These are phyloP conservation scores for Heimioporus sp. DNA, from an alignment of 768 basidiomycete genomes.

Conservation along the genomic window DNA sequence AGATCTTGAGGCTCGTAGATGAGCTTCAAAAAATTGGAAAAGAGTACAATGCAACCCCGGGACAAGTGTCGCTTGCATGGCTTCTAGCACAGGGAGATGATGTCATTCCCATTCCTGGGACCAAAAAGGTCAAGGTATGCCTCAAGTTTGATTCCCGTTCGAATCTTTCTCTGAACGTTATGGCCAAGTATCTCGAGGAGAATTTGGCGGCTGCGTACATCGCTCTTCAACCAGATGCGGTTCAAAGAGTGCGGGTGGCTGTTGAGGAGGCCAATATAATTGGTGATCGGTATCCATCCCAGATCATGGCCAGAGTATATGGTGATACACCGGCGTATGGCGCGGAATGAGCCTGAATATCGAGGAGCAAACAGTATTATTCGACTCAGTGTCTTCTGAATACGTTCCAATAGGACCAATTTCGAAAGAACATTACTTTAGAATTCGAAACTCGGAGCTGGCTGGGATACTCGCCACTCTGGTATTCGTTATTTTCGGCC, in stretches of 20 bases:
- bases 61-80: slow-evolving; percentile 42
- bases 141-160: neutral
- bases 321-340: slow-evolving; percentile 14
- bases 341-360: no score
- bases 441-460: no score
- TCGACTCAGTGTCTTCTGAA: no score
- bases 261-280: slow-evolving; percentile 31
- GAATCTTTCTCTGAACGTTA: neutral
- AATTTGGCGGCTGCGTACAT: slow-evolving; percentile 39
- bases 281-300: slow-evolving; percentile 26
- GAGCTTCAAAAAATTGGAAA: slow-evolving; percentile 32
- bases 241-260: slow-evolving; percentile 35
- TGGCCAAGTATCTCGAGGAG: slow-evolving; percentile 41
- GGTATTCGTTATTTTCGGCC: no score
- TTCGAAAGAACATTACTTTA: no score
- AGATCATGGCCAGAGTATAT: slow-evolving; percentile 2
- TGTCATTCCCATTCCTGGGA: slow-evolving; percentile 42
- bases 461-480: no score
- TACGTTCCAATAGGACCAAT: no score
- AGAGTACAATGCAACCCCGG: slow-evolving; percentile 34
- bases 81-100: slow-evolving; percentile 37
- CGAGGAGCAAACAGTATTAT: no score
- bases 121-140: slow-evolving; percentile 32
- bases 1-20: slow-evolving; percentile 38
- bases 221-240: slow-evolving; percentile 35